A percentile compares a stretch with the other conserved stretches of the same genome.
These are phyloP conservation scores for Xanthoceras sorbifolium DNA, from an alignment of 345 rosid genomes.

Conservation along the genomic window DNA sequence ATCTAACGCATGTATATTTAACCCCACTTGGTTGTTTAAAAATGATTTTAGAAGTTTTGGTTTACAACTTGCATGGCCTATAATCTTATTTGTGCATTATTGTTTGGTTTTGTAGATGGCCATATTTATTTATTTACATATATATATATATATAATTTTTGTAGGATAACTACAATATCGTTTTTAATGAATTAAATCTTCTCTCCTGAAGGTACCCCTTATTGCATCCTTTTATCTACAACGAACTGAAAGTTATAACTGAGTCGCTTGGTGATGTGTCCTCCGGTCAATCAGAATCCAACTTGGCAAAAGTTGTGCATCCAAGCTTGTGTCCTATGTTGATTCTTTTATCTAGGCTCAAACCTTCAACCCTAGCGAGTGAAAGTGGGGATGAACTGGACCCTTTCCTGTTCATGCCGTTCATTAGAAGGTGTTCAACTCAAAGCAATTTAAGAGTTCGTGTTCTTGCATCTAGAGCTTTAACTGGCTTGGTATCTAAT, in stretches of 20 bases:
- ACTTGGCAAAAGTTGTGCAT: constrained; percentile 70
- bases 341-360: constrained; percentile 91
- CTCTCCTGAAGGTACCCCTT: constrained; percentile 71
- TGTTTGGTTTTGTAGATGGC: background rate
- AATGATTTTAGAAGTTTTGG: background rate
- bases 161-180: background rate
- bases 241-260: constrained; percentile 77
- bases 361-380: constrained; percentile 87
- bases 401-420: constrained; percentile 90
- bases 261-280: constrained; percentile 53
- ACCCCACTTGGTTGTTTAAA: no score
- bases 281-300: constrained; percentile 56
- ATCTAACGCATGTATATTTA: no score
- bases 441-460: constrained; percentile 87
- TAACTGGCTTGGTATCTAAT: constrained; percentile 86
- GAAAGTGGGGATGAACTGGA: constrained; percentile 90
- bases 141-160: no score
- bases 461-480: constrained; percentile 89
- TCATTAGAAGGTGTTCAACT: constrained; percentile 87
- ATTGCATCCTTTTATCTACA: constrained; percentile 77
- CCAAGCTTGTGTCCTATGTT: constrained; percentile 96
- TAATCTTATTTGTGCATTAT: background rate
- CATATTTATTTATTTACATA: background rate
- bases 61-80: background rate
- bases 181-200: constrained; percentile 23